phyloP scores from a whole-genome alignment of 1,284 basidiomycete species.

The Austroboletus novae-zelandiae region DNA sequence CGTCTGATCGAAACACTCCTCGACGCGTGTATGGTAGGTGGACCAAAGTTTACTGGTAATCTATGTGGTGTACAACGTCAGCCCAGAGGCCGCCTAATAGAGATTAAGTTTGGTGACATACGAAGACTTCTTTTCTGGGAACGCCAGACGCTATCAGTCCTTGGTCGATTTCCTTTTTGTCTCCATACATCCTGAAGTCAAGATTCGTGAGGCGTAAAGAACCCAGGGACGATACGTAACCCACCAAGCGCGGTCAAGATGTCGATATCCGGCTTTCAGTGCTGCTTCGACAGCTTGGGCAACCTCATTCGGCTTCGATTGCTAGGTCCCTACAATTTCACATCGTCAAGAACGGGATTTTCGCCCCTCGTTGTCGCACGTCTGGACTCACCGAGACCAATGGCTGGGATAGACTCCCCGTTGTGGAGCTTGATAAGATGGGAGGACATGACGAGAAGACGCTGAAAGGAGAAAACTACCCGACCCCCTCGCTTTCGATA shows the following conservation, averaged over 20 bases:
- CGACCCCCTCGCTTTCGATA: background rate
- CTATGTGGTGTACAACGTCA: conserved; percentile 31
- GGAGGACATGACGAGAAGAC: conserved; percentile 32
- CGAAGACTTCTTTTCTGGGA: conserved; percentile 77
- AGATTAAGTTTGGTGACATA: conserved; percentile 30
- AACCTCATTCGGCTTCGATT: conserved; percentile 72
- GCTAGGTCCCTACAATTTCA: conserved; percentile 70
- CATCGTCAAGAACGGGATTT: background rate
- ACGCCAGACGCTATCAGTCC: conserved; percentile 79
- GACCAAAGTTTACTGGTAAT: conserved; percentile 72
- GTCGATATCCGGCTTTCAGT: conserved; percentile 74
- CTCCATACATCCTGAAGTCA: conserved; percentile 58
- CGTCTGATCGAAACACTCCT: conserved; percentile 69
- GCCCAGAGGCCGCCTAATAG: background rate
- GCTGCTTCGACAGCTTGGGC: conserved; percentile 68
- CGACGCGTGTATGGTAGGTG: conserved; percentile 74
- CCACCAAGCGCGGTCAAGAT: conserved; percentile 78
- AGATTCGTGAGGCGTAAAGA: conserved; percentile 18
- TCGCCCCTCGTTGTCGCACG: background rate
- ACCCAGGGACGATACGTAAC: conserved; percentile 21
- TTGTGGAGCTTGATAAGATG: conserved; percentile 68
- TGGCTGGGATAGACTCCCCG: conserved; percentile 61
- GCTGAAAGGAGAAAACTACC: background rate
- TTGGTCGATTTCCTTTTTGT: conserved; percentile 83
- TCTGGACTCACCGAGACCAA: conserved; percentile 64